Base-by-base conservation (phyloP, 352 stramenopile species). In the Phytophthora fragariaefolia region DNA sequence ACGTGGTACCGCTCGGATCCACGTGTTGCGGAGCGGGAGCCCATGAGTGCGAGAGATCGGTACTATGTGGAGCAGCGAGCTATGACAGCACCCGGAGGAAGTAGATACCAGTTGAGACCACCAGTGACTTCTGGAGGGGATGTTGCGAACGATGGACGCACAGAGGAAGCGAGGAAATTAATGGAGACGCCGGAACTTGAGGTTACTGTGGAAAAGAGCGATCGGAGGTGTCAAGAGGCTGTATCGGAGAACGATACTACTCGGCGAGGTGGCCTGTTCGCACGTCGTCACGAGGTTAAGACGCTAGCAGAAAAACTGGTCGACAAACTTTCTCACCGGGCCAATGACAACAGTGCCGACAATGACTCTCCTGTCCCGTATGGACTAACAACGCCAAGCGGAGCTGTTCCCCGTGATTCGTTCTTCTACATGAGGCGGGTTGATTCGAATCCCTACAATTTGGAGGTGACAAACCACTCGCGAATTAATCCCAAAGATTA, bases 401-500 rank as follows among this genome's bases (percentile, higher is more conserved):
- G 50, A 23, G 40, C 60, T 36, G 52, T 64, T 5, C 60, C 46
- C 15, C 58, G 51, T 1, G 82, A 92, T 42, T 91, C 86, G 2
- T 94, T 94, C 46, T 69, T 94, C n/a, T 94, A 94, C 51, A 64
- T 94, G 27, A 69, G 74, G 3, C 74, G 86, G 4, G 77, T 90
- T 26, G 80, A 91, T 52, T 87, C 83, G 4, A 92, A 94, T 36
- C 86, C 86, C 42, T 94, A 94, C 68, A 86, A 91, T 63, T 60
- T 94, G 26, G 68, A 76, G 18, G 60, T 92, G 12, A 89, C 85
- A 15, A 82, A 69, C 4, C 86, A 96, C 56, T 72, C 85, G 7
- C 58, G 66, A 2, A 92, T 95, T 27, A 74, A 96, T 42, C 77
- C 80, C 4, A 69, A 85, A 24, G 68, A 97, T 58, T 98, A 98